Evolutionary conservation across 2,329 filamentous ascomycete genomes (phyloP), one percentile per base, ranked within the genome.

Genomic region (Botrytis tulipae): DNA sequence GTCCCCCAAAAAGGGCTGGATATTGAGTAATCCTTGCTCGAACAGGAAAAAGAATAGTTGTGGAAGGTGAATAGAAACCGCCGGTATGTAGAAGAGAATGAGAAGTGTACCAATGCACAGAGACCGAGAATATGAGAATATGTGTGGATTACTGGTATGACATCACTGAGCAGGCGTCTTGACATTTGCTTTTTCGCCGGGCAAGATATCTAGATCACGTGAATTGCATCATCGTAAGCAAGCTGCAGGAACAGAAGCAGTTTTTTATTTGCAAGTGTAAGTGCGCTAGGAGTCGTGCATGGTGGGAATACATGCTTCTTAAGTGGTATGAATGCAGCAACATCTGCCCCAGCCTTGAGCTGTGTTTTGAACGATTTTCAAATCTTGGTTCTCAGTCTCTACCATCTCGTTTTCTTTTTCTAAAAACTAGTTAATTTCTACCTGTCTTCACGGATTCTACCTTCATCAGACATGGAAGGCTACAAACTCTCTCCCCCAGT

Each of bases 361-460:
- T 54, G 14, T 4, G 4, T 29, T n/a, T 18, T 54, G 5, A 8
- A 54, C 16, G n/a, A 16, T 6, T 29, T 18, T 16, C 25, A n/a
- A 54, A n/a, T 29, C 51, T 54, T 3, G n/a, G 51, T 54, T 18
- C 25, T 54, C 51, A 14, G 16, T 54, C 51, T 54, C 7, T 14
- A 14, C 25, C n/a, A 16, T 54, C 14, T n/a, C 48, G 25, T 6
- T 54, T n/a, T n/a, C 8, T 40, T 40, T 12, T 40, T 29, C 3
- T 54, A n/a, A 54, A 54, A 54, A 29, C 2, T 29, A 12, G 14
- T 54, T 6, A 14, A 16, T 2, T 54, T 54, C 6, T 8, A 54
- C 25, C 12, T 54, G 1, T 54, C 0, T 29, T 2, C n/a, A 29
- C 25, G 6, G 3, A 7, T 1, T 5, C 6, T 16, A 29, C 5